Percentiles rank a stretch among this genome's conserved stretches.
Evolutionary conservation across 2,329 filamentous ascomycete genomes (phyloP).

Genomic region (Cercospora sojina): DNA sequence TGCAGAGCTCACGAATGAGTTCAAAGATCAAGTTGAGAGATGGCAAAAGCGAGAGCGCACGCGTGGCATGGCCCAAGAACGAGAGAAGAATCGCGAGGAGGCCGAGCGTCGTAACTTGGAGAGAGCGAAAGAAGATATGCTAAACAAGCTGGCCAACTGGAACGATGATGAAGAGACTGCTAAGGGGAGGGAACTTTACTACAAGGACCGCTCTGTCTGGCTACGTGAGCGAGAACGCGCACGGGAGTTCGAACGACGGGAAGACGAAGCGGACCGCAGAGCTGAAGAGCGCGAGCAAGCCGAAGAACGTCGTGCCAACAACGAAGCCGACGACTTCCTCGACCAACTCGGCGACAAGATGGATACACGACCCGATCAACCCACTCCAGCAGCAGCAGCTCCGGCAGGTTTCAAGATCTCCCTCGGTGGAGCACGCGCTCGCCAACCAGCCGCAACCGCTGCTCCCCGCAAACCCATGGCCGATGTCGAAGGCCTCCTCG

Average conservation of each 20-base stretch:
- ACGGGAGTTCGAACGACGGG: slow-evolving; percentile 68
- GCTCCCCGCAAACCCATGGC: slow-evolving; percentile 58
- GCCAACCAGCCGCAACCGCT: slow-evolving; percentile 46
- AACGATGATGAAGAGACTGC: slow-evolving; percentile 84
- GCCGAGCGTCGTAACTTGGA: slow-evolving; percentile 68
- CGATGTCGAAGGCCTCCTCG: slow-evolving; percentile 89
- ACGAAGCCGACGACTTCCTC: slow-evolving; percentile 87
- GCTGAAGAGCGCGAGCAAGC: slow-evolving; percentile 74
- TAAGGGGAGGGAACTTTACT: slow-evolving; percentile 84
- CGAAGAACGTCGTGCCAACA: slow-evolving; percentile 64
- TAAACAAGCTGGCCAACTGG: slow-evolving; percentile 74
- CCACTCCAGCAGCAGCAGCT: slow-evolving; percentile 55
- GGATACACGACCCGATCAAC: slow-evolving; percentile 58
- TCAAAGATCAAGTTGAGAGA: slow-evolving; percentile 79
- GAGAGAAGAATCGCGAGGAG: slow-evolving; percentile 77
- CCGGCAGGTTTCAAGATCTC: slow-evolving; percentile 75
- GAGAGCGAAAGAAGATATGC: slow-evolving; percentile 64
- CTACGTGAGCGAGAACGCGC: slow-evolving; percentile 74
- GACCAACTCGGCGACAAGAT: slow-evolving; percentile 79
- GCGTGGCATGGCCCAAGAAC: slow-evolving; percentile 77
- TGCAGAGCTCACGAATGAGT: slow-evolving; percentile 75
- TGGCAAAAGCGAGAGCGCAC: slow-evolving; percentile 89
- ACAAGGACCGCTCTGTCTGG: slow-evolving; percentile 82
- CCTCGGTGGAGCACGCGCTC: slow-evolving; percentile 73
- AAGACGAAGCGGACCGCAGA: slow-evolving; percentile 79